These are phyloP conservation scores for Punica granatum DNA, from an alignment of 345 rosid species.

Conservation along the genomic window DNA sequence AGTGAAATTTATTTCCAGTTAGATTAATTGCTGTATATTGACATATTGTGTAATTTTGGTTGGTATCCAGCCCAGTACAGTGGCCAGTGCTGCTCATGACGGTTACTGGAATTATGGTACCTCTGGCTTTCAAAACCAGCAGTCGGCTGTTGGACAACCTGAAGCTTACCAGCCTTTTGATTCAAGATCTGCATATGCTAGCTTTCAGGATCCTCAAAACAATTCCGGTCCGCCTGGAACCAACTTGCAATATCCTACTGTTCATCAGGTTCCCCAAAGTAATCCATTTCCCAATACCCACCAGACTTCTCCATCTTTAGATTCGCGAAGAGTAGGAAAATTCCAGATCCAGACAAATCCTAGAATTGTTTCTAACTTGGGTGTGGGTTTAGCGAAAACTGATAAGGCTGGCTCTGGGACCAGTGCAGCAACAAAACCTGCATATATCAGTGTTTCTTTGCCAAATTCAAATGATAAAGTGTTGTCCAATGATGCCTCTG, in stretches of 20 bases:
- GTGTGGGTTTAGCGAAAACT: conserved; percentile 54
- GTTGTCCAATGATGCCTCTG: conserved; percentile 43
- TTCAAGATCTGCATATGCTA: conserved; percentile 48
- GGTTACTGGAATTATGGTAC: conserved; percentile 60
- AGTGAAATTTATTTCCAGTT: neutral
- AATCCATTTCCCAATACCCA: conserved; percentile 22
- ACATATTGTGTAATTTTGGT: conserved; percentile 15
- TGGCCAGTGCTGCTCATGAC: conserved; percentile 55
- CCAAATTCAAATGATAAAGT: conserved; percentile 51
- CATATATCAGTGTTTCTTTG: conserved; percentile 66
- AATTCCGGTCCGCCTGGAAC: conserved; percentile 56
- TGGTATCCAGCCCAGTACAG: conserved; percentile 52
- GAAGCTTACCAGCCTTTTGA: conserved; percentile 56
- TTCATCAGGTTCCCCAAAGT: conserved; percentile 44
- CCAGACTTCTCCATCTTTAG: conserved; percentile 44
- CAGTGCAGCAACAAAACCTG: conserved; percentile 54
- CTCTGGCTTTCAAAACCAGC: conserved; percentile 51
- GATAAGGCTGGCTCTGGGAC: conserved; percentile 49
- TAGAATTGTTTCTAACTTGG: conserved; percentile 89
- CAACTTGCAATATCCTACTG: conserved; percentile 43
- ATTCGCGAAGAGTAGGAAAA: conserved; percentile 65
- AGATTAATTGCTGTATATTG: neutral
- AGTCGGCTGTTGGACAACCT: conserved; percentile 48
- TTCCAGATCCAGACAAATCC: conserved; percentile 97
- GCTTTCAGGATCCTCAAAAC: conserved; percentile 66